phyloP scores from a whole-genome alignment of 2,329 filamentous ascomycete species.

The Trichoderma endophyticum region DNA sequence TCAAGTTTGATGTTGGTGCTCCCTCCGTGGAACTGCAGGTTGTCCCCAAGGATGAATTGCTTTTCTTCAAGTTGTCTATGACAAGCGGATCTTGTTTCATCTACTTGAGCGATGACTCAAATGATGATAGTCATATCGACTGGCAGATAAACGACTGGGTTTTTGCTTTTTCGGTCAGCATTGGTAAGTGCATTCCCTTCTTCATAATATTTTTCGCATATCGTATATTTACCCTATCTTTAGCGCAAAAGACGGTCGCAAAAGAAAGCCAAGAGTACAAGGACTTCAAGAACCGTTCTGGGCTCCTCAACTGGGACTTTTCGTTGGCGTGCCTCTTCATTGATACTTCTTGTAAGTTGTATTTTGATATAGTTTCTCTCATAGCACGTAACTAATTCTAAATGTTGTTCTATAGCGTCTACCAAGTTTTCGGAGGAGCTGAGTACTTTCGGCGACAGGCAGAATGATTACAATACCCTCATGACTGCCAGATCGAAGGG shows the following conservation, averaged over 20 bases:
- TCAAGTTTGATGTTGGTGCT: not conserved
- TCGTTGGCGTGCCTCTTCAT: not conserved
- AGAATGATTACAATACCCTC: not conserved
- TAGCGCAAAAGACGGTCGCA: not conserved
- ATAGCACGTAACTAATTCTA: not conserved
- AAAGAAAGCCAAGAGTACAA: not conserved
- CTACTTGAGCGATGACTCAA: not conserved
- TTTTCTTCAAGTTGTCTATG: not conserved
- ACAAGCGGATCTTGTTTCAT: not conserved
- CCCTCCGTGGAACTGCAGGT: not conserved
- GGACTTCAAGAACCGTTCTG: not conserved
- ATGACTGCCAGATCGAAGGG: not conserved
- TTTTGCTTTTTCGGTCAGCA: not conserved
- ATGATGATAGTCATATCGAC: not conserved
- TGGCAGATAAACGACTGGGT: not conserved
- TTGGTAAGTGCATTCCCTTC: not conserved
- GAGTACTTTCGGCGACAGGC: not conserved
- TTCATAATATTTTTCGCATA: not conserved
- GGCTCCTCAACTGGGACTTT: not conserved
- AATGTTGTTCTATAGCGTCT: not conserved
- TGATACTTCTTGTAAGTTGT: not conserved
- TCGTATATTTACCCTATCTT: not conserved
- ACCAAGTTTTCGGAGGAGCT: not conserved
- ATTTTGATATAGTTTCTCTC: not conserved
- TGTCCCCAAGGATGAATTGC: not conserved